Evolutionary conservation across 169 alveolate genomes (phyloP), one percentile per base, ranked within the genome.

Genomic region (Amoebophrya sp.): DNA sequence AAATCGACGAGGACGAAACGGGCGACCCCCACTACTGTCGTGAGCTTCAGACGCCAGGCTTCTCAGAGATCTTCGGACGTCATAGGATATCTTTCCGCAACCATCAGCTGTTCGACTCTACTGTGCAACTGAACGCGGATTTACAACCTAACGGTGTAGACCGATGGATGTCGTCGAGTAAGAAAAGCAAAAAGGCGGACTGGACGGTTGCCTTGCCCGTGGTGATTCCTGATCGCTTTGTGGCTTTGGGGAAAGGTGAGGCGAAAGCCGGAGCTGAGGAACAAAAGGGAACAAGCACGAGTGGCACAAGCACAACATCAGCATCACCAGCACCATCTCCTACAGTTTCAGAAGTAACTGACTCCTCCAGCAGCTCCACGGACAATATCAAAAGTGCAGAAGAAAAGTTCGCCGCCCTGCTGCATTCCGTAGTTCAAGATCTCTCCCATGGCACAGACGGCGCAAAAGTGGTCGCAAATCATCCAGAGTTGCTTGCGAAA

Each of bases 11-110:
- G n/a, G 83, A 26, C 83, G 83, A 65, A 18, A 36, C 0, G 12
- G 26, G n/a, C 26, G 83, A 65, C n/a, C 83, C 83, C 39, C n/a
- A 65, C 83, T 65, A 65, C 83, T 65, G 83, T 36, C 18, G 33
- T 1, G 83, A 65, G 83, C 83, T 65, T 29, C 83, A 65, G 83
- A 65, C 83, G 12, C 83, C 83, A 0, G 83, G 83, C 36, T 65
- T 65, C n/a, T 65, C 83, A 18, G 83, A 65, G 83, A 36, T 65
- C 2, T 65, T 65, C 26, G 83, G 83, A 36, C 12, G 83, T 29
- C 83, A 65, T 36, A 29, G 83, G 2, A 65, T 65, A 29, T 26
- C 39, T 26, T 65, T 65, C 26, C 83, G 83, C 2, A 65, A 65
- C 83, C 83, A 65, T 36, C 26, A 26, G 36, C 83, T 65, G 33